Percentiles rank a stretch among this genome's conserved stretches.
Conservation (phyloP, 495 filamentous ascomycete species). For the Viridothelium virens region DNA sequence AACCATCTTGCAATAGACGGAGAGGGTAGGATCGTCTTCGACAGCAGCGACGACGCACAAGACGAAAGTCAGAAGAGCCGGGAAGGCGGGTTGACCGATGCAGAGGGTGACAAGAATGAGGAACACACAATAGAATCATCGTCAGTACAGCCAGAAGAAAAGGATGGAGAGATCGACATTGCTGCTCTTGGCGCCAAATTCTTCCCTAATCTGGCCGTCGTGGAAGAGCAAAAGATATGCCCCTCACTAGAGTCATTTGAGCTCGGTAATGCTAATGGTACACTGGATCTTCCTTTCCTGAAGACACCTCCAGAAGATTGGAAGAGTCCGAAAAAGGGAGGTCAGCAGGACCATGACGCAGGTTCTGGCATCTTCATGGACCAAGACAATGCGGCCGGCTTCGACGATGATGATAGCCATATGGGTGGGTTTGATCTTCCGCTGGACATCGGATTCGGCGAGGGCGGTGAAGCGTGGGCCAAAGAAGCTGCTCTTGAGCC, state of each 20-base stretch:
- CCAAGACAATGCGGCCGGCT: constrained; percentile 70
- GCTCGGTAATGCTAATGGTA: constrained; percentile 74
- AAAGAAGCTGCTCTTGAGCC: constrained; percentile 58
- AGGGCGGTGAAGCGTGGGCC: constrained; percentile 69
- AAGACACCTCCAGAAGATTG: constrained; percentile 75
- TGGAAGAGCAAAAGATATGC: constrained; percentile 88
- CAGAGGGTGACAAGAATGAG: constrained; percentile 34
- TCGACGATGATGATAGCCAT: constrained; percentile 65
- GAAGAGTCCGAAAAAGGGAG: constrained; percentile 51
- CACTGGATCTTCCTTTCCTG: constrained; percentile 83
- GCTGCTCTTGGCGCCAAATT: constrained; percentile 63
- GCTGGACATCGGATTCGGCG: constrained; percentile 59
- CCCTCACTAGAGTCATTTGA: constrained; percentile 90
- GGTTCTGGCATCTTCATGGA: constrained; percentile 77
- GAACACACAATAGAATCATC: constrained; percentile 35
- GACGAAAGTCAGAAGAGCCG: constrained; percentile 43
- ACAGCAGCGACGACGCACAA: constrained; percentile 86
- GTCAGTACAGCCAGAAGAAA: constrained; percentile 41
- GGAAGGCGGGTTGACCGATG: constrained; percentile 26
- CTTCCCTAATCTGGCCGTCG: constrained; percentile 69
- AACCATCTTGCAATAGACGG: constrained; percentile 93
- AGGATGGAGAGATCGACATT: constrained; percentile 70
- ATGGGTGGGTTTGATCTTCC: constrained; percentile 70
- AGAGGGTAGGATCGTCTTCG: constrained; percentile 89
- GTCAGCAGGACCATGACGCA: constrained; percentile 46